These are phyloP conservation scores for Nakazawaea siamensis DNA, from an alignment of 805 yeast genomes.

Conservation along the genomic window DNA sequence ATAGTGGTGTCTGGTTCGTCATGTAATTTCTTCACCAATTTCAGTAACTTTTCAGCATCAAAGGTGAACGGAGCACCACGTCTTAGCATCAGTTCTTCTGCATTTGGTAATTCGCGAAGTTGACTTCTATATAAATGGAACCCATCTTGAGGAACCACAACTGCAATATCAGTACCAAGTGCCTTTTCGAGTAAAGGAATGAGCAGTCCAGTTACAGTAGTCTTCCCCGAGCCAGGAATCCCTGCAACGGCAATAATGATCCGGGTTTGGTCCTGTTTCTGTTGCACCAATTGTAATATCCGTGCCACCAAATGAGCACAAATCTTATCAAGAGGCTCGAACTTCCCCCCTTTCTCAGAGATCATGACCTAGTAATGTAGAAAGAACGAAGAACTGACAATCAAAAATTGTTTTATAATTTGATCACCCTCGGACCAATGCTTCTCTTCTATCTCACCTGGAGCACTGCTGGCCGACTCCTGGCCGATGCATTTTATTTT, in stretches of 20 bases:
- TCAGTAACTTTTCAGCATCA: constrained; percentile 22
- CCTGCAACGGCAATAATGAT: not conserved
- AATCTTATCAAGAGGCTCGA: no score
- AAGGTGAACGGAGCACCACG: constrained; percentile 44
- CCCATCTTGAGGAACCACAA: constrained; percentile 17
- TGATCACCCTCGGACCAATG: no score
- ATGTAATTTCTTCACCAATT: constrained; percentile 13
- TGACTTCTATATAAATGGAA: constrained; percentile 33
- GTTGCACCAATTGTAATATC: no score
- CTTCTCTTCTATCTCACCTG: no score
- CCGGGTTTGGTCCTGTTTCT: no score
- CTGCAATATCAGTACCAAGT: constrained; percentile 20
- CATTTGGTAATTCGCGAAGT: constrained; percentile 19
- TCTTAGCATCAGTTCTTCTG: constrained; percentile 28
- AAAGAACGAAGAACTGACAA: no score
- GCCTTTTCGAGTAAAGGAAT: constrained; percentile 20
- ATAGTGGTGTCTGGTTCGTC: constrained; percentile 10
- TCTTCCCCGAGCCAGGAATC: not conserved
- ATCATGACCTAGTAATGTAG: no score
- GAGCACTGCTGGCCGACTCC: no score
- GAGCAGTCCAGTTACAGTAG: not conserved
- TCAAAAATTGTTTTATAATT: no score
- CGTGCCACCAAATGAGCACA: no score
- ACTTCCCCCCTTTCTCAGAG: no score
- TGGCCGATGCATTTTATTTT: no score